phyloP scores from a whole-genome alignment of 805 yeast genomes.

The Wickerhamiella musiphila region DNA sequence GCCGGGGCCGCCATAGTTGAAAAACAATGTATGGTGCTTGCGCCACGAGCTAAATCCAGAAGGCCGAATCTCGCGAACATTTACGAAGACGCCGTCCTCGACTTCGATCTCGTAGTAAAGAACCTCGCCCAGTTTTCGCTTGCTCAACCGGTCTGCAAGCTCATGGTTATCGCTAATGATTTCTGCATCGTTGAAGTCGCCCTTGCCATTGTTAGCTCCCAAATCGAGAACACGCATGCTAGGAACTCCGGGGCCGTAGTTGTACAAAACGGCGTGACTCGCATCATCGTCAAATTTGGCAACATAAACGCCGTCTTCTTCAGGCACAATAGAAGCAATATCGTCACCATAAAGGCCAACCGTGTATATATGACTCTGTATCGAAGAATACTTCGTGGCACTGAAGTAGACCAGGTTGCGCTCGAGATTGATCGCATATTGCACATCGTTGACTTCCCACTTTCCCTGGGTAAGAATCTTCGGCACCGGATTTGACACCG shows the following conservation, averaged over 20 bases:
- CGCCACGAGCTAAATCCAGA: conserved; percentile 39
- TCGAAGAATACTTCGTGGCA: conserved; percentile 61
- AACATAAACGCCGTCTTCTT: conserved; percentile 44
- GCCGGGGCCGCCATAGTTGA: conserved; percentile 91
- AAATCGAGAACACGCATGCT: conserved; percentile 54
- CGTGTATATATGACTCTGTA: conserved; percentile 69
- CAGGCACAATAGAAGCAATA: conserved; percentile 32
- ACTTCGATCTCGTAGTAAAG: conserved; percentile 29
- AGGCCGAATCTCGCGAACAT: conserved; percentile 65
- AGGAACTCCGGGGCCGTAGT: conserved; percentile 68
- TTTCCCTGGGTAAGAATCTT: conserved; percentile 48
- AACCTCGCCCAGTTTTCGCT: conserved; percentile 29
- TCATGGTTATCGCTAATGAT: conserved; percentile 17
- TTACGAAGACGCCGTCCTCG: conserved; percentile 25
- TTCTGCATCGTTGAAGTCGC: conserved; percentile 19
- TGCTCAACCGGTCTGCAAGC: conserved; percentile 13
- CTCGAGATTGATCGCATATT: conserved; percentile 31
- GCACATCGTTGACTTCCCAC: conserved; percentile 81
- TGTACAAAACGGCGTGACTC: conserved; percentile 50
- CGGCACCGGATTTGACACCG: conserved; percentile 41
- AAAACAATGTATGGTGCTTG: conserved; percentile 75
- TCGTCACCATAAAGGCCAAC: conserved; percentile 36
- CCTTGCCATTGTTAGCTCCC: conserved; percentile 11
- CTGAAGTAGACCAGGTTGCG: conserved; percentile 42
- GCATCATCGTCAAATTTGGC: conserved; percentile 70